phyloP scores from a whole-genome alignment of 805 yeast species.

The Pichia pseudocactophila region DNA sequence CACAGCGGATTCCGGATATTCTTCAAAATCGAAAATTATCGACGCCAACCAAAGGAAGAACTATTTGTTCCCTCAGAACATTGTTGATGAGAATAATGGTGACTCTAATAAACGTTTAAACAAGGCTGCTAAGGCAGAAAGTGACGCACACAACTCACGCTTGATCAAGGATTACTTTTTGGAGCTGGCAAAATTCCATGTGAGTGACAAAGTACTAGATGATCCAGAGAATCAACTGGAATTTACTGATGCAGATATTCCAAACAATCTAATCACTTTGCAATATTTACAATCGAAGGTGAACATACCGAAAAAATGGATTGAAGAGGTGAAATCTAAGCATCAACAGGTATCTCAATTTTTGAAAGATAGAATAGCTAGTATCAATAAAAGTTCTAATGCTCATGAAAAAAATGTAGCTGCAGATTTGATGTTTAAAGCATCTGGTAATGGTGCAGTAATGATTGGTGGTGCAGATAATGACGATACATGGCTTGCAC shows the following conservation, averaged over 20 bases:
- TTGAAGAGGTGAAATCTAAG: conserved; percentile 6
- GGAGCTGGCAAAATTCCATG: background rate
- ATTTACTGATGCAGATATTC: background rate
- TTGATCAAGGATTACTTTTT: conserved; percentile 1
- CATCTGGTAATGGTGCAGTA: conserved; percentile 49
- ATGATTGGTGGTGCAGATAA: conserved; percentile 55
- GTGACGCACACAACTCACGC: background rate
- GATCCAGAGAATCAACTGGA: conserved; percentile 4
- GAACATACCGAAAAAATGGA: conserved; percentile 2
- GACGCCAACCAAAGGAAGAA: background rate
- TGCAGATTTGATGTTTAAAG: background rate
- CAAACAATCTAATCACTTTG: background rate
- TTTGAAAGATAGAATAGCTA: background rate
- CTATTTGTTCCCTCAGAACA: background rate
- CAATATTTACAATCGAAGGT: conserved; percentile 3
- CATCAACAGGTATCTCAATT: conserved; percentile 4
- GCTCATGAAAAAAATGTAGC: too few species aligned
- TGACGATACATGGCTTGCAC: conserved; percentile 47
- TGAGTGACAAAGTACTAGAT: background rate
- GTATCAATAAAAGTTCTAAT: background rate
- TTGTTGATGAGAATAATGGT: background rate
- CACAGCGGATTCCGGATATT: background rate
- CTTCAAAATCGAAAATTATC: background rate
- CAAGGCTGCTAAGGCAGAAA: too few species aligned
- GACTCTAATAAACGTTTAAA: background rate